A percentile compares a stretch with the other conserved stretches of the same genome.
phyloP scores from a whole-genome alignment of 139 green algal species.

The Chlamydomonas urium region DNA sequence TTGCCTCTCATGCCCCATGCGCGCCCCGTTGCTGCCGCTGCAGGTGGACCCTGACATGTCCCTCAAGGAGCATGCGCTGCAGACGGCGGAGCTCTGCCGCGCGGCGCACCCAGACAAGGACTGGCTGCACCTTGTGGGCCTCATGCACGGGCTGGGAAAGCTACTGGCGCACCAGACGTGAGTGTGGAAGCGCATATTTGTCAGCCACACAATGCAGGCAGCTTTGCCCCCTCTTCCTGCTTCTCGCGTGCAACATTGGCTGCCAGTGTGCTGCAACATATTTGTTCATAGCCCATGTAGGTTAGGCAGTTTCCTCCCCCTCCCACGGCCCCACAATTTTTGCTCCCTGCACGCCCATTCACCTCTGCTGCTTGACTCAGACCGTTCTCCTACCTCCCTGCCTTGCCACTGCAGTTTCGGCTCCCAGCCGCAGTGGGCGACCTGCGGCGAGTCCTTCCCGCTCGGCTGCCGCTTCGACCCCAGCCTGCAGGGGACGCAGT shows the following conservation, averaged over 20 bases:
- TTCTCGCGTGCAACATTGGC: no score
- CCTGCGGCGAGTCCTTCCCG: conserved; percentile 81
- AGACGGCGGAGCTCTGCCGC: conserved; percentile 71
- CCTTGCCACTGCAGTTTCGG: conserved; percentile 49
- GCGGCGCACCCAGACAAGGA: conserved; percentile 66
- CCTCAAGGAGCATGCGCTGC: conserved; percentile 71
- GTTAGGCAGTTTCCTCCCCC: no score
- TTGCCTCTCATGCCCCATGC: no score
- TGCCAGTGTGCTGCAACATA: no score
- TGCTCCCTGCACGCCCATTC: not conserved
- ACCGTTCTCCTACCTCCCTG: not conserved
- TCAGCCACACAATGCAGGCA: no score
- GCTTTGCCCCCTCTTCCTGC: no score
- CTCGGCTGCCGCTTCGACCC: conserved; percentile 79
- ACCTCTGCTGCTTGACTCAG: not conserved
- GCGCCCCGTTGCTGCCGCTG: no score
- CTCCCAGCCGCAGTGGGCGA: conserved; percentile 76
- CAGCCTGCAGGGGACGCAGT: conserved; percentile 48
- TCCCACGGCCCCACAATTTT: no score
- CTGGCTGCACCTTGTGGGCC: conserved; percentile 68
- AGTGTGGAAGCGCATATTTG: not conserved
- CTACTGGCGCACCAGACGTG: conserved; percentile 54
- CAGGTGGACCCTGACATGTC: conserved; percentile 55
- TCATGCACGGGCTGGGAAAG: conserved; percentile 19
- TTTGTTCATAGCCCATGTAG: no score